Base-by-base conservation (phyloP, 1,284 basidiomycete species). In the Cerioporus squamosus region DNA sequence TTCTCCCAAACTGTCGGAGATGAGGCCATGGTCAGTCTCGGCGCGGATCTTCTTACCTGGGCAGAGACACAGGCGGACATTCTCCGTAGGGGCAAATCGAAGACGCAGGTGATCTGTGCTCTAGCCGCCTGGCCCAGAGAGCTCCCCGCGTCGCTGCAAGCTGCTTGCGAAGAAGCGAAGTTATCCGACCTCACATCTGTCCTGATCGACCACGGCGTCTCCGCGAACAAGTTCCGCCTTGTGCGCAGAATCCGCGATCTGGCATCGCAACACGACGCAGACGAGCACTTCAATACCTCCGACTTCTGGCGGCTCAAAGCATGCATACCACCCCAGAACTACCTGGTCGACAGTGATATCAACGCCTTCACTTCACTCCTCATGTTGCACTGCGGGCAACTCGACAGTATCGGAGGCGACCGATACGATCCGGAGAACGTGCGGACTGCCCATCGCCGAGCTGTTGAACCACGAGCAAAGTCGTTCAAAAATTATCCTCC, bases 231-330 rank as follows among this genome's bases (percentile, higher is more conserved):
- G 70, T 93, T 93, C 70, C 81, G 87, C 14, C 72, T 92, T n/a
- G 89, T 88, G 20, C 81, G 85, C 36, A 81, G 82, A 36, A 74
- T 93, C 24, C 75, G 77, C 3, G 79, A 84, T 17, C 74, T 83
- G 57, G 75, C 81, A 5, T 45, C 55, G 20, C 48, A 46, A 14
- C 17, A 51, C 3, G 44, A 49, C 2, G 58, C 70, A 5, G 68
- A 71, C 15, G 71, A 72, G 5, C 76, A 77, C 24, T 91, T 91
- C 59, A 74, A 83, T 3, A 75, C 73, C 51, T 77, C 77, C 2
- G 86, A 90, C 62, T 95, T 96, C 70, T 96, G 94, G 94, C 81
- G 84, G 39, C 75, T 96, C 66, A 93, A 93, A 68, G 83, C 86
- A 18, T 86, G 81, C 64, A 88, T 95, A 40, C 88, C 88, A 2